These are phyloP conservation scores for Wickerhamiella hasegawae DNA, from an alignment of 805 yeast species.

Conservation along the genomic window DNA sequence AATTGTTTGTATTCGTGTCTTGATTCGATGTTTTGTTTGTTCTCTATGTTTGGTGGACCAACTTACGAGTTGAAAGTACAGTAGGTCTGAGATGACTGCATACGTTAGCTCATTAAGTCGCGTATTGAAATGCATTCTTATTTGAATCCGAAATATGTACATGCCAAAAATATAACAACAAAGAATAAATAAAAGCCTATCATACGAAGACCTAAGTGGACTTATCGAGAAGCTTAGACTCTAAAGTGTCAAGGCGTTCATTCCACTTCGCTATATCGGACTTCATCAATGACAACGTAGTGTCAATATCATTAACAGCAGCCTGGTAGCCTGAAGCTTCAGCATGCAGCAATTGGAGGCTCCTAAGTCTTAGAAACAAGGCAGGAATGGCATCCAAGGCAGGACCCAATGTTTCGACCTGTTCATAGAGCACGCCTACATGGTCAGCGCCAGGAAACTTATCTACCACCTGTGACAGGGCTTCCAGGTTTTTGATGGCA, in stretches of 20 bases:
- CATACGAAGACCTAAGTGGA: too few species aligned
- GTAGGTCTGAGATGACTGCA: too few species aligned
- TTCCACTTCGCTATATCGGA: constrained; percentile 4
- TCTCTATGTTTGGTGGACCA: too few species aligned
- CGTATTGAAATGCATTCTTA: too few species aligned
- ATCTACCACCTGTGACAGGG: neutral
- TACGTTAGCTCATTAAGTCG: too few species aligned
- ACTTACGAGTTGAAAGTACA: too few species aligned
- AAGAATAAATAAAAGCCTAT: too few species aligned
- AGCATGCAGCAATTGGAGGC: constrained; percentile 2
- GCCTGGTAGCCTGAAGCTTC: constrained; percentile 2
- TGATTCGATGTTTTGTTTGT: too few species aligned
- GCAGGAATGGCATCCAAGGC: constrained; percentile 3
- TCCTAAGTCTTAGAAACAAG: neutral
- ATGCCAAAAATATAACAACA: too few species aligned
- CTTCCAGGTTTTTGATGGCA: neutral
- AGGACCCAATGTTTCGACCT: constrained; percentile 3
- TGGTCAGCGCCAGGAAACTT: neutral
- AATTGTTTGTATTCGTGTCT: too few species aligned
- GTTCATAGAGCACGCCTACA: constrained; percentile 1
- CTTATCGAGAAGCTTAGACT: neutral
- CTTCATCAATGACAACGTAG: constrained; percentile 1
- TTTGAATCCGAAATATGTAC: too few species aligned
- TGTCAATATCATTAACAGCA: constrained; percentile 2
- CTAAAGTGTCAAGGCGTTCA: constrained; percentile 1